Evolutionary conservation across 768 basidiomycete species (phyloP).

Genomic region (Nevesoporus exiguus): DNA sequence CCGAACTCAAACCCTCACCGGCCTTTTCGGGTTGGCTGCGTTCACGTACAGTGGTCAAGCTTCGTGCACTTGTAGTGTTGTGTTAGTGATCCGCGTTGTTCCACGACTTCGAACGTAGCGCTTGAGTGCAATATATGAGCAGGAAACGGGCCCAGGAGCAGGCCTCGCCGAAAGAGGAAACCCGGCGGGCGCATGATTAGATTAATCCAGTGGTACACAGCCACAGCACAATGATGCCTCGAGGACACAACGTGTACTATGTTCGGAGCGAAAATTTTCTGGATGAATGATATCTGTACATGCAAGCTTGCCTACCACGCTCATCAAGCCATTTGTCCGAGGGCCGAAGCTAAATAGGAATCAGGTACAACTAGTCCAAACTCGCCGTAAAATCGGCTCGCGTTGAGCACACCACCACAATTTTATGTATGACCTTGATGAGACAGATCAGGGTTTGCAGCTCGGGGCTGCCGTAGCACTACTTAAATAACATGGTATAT

Average conservation of each 20-base stretch:
- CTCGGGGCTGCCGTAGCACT: not conserved
- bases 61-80: not conserved
- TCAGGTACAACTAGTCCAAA: not conserved
- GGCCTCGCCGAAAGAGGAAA: not conserved
- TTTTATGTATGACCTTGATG: not conserved
- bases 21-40: not conserved
- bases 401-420: not conserved
- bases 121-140: not conserved
- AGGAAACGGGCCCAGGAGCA: not conserved
- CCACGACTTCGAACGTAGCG: not conserved
- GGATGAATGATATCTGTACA: not conserved
- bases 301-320: not conserved
- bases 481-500: not conserved
- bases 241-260: constrained; percentile 21
- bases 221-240: constrained; percentile 22
- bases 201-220: constrained; percentile 6
- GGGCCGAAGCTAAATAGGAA: not conserved
- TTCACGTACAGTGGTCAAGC: constrained; percentile 5
- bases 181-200: not conserved
- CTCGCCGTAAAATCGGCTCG: not conserved
- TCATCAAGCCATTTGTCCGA: not conserved
- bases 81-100: constrained; percentile 6
- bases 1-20: constrained; percentile 2
- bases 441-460: not conserved
- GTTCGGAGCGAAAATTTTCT: not conserved